Conservation (phyloP, 441 rosid genomes). For the Populus tomentosa region DNA sequence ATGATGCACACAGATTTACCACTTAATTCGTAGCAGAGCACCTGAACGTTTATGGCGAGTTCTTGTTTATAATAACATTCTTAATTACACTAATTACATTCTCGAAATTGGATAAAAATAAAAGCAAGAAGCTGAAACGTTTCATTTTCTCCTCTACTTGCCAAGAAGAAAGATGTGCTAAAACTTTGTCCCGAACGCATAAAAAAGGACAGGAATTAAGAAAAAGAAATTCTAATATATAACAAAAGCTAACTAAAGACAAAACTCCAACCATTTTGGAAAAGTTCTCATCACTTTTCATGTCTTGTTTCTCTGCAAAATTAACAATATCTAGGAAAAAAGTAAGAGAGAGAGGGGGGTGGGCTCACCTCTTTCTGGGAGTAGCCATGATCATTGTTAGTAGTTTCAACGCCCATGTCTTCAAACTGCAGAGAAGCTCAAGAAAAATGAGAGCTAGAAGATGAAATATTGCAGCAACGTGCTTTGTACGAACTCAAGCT, state of each 20-base stretch:
- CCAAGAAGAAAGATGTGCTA: too few species aligned
- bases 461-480: background rate
- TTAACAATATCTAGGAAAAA: background rate
- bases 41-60: too few species aligned
- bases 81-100: too few species aligned
- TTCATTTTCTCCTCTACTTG: too few species aligned
- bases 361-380: conserved; percentile 21
- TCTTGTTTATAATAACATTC: too few species aligned
- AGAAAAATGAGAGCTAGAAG: background rate
- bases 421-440: background rate
- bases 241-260: background rate
- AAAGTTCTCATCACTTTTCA: background rate
- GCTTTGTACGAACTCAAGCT: background rate
- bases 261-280: background rate
- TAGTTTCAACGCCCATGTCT: conserved; percentile 35
- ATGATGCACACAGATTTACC: too few species aligned
- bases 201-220: background rate
- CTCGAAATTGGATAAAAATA: background rate
- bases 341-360: background rate
- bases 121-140: too few species aligned
- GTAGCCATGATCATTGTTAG: conserved; percentile 8
- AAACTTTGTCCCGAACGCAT: background rate
- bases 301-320: background rate
- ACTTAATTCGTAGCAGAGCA: too few species aligned
- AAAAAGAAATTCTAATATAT: background rate